phyloP scores from a whole-genome alignment of 164 flowering plant species.

The Santalum album region DNA sequence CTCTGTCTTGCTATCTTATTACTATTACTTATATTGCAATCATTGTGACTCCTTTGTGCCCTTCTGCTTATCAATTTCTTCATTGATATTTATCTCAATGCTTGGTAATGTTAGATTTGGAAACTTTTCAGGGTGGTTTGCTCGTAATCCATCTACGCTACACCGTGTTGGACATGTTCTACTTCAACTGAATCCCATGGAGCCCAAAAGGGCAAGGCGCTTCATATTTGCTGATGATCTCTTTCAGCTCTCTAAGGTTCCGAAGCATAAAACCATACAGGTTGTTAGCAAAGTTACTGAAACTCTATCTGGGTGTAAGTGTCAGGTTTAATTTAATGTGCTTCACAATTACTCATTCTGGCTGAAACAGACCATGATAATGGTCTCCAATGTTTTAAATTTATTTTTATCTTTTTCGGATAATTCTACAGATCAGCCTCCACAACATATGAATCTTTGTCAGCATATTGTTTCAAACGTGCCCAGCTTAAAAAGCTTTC shows the following conservation, averaged over 20 bases:
- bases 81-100: not conserved
- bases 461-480: constrained; percentile 67
- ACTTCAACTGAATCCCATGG: constrained; percentile 40
- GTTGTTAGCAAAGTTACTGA: constrained; percentile 56
- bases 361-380: not conserved
- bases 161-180: constrained; percentile 71
- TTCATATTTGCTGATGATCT: constrained; percentile 85
- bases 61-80: not conserved
- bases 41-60: too few relatives aligned
- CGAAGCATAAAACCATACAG: constrained; percentile 49
- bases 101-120: not conserved
- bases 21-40: too few relatives aligned
- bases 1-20: too few relatives aligned
- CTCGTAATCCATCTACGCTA: constrained; percentile 73
- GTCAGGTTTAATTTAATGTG: not conserved
- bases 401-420: constrained; percentile 3
- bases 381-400: not conserved
- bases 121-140: constrained; percentile 66
- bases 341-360: not conserved
- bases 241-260: constrained; percentile 72
- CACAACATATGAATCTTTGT: constrained; percentile 60
- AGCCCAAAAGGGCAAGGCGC: constrained; percentile 52
- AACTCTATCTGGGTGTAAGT: constrained; percentile 86
- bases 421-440: constrained; percentile 56
- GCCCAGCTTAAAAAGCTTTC: constrained; percentile 62